Base-by-base conservation (phyloP, 140 eudicot genomes). In the Stevia rebaudiana region DNA sequence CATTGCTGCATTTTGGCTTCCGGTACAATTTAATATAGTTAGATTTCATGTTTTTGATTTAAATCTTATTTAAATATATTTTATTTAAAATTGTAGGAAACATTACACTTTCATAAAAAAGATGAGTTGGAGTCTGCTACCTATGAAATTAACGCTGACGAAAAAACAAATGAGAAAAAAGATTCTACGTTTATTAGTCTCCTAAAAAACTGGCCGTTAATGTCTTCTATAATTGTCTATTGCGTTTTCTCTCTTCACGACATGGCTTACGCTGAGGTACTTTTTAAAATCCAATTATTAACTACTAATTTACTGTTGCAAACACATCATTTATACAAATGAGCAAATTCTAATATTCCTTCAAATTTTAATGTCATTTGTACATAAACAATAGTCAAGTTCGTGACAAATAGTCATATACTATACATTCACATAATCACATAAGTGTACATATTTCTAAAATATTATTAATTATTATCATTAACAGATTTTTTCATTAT, bases 211-310 rank as follows among this genome's bases (percentile, higher is more conserved):
- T 88, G 98, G 96, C 91, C 90, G 10, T 65, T 92, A 47, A 88
- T 92, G 98, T 87, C 96, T 31, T 81, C 95, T 50, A 68, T 92
- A 60, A 61, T 85, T n/a, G 84, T 88, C 44, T 92, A 87, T n/a
- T 88, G 98, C 13, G 77, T 88, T 52, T 88, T 92, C 80, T 81
- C 95, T 12, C 92, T 87, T 52, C 95, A 84, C 51, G 95, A 91
- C 73, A 91, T 91, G 92, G 89, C 98, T 40, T 91, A 91, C 79
- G 16, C 79, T 1, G 98, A 90, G 95, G 95, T 90, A 74, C 2
- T 24, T 37, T n/a, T 31, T 16, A n/a, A 51, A 22, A 33, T 3
- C 6, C 8, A 23, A 15, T 15, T n/a, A 24, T 25, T 52, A 12
- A 6, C 28, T 56, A 17, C 62, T 7, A 68, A 35, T 33, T 51